Evolutionary conservation across 78 protist species (phyloP).

Genomic region (Blattamonas nauphoetae): DNA sequence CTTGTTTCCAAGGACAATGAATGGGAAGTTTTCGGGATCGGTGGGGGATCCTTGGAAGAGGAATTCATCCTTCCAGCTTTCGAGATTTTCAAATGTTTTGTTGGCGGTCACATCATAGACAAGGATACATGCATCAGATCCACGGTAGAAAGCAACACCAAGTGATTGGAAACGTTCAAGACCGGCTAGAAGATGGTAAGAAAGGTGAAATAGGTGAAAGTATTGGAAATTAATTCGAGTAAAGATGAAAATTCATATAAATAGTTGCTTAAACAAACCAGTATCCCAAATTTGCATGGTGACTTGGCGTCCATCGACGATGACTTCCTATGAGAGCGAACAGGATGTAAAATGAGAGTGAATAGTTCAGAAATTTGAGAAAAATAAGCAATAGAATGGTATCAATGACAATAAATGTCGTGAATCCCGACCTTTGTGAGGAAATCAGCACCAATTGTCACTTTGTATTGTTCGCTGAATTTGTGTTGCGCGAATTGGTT

Average conservation of each 20-base stretch:
- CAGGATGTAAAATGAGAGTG: too few relatives aligned
- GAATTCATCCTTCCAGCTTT: background rate
- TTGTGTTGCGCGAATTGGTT: slow-evolving; percentile 81
- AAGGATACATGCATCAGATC: background rate
- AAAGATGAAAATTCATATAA: background rate
- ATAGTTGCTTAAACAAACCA: background rate
- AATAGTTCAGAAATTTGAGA: too few relatives aligned
- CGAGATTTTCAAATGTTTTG: background rate
- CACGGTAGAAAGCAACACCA: background rate
- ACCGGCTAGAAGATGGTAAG: background rate
- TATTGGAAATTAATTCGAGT: background rate
- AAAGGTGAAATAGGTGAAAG: background rate
- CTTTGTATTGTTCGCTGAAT: slow-evolving; percentile 85
- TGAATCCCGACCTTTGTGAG: slow-evolving; percentile 88
- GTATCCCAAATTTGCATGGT: background rate
- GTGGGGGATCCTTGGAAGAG: background rate
- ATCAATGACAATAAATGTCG: too few relatives aligned
- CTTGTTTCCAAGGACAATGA: background rate
- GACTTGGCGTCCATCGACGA: background rate
- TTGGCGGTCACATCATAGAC: background rate
- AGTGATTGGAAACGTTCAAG: background rate
- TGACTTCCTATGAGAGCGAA: too few relatives aligned
- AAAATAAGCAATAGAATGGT: too few relatives aligned
- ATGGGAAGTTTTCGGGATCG: background rate
- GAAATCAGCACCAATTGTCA: slow-evolving; percentile 99